Conservation (phyloP, 164 flowering plant genomes). For the Akebia trifoliata region DNA sequence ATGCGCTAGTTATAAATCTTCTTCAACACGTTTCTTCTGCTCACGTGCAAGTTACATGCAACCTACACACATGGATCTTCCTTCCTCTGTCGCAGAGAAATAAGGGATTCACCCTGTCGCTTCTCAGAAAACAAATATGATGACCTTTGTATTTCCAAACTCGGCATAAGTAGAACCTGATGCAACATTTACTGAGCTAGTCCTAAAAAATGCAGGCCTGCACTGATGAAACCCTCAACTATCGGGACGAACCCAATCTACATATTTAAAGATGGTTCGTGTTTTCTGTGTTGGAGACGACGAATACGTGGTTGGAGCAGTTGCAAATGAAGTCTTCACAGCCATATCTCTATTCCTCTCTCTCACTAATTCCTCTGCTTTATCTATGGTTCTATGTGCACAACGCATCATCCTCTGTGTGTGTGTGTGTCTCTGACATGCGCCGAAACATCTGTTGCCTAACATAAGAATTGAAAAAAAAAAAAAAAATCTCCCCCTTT, state of each 20-base stretch:
- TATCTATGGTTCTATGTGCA: neutral
- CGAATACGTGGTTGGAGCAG: conserved; percentile 57
- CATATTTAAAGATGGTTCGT: conserved; percentile 37
- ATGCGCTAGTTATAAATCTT: no score
- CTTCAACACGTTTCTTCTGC: no score
- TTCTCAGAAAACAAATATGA: conserved; percentile 95
- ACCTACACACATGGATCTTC: no score
- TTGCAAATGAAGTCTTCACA: conserved; percentile 27
- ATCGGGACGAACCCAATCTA: conserved; percentile 78
- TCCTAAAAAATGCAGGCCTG: conserved; percentile 85
- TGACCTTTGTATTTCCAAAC: conserved; percentile 89
- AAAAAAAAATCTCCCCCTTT: no score
- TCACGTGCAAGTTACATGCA: no score
- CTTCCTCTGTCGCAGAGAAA: no score
- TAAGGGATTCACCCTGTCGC: no score
- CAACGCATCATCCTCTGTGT: no score
- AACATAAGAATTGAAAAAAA: no score
- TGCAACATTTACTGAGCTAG: conserved; percentile 84
- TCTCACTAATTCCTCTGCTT: neutral
- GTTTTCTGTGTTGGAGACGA: conserved; percentile 41
- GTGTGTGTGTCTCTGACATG: no score
- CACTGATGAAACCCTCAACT: conserved; percentile 84
- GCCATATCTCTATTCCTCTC: conserved; percentile 35
- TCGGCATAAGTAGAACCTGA: conserved; percentile 97
- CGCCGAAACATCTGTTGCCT: no score